Conservation (phyloP, 2,329 filamentous ascomycete species). For the Blumeriella jaapii region DNA sequence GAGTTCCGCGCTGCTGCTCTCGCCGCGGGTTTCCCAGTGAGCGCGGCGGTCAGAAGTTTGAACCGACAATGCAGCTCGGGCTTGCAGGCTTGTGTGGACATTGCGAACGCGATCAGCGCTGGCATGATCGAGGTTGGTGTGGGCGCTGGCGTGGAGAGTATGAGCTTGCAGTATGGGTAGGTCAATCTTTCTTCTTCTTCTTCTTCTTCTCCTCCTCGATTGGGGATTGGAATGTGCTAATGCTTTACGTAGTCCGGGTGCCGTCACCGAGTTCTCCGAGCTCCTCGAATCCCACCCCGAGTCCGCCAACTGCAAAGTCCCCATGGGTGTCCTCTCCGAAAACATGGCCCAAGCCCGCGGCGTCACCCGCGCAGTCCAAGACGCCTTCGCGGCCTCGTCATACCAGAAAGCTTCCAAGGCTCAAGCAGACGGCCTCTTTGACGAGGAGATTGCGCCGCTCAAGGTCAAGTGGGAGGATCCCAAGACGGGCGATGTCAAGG, state of each 20-base stretch:
- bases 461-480: slow-evolving; percentile 82
- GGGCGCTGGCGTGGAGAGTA: slow-evolving; percentile 92
- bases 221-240: neutral
- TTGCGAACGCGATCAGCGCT: slow-evolving; percentile 80
- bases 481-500: slow-evolving; percentile 77
- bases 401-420: slow-evolving; percentile 85
- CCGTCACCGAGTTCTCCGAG: slow-evolving; percentile 88
- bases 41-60: slow-evolving; percentile 71
- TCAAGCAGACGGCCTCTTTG: slow-evolving; percentile 80
- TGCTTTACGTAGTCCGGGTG: slow-evolving; percentile 46
- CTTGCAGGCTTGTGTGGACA: slow-evolving; percentile 83
- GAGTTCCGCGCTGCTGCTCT: slow-evolving; percentile 91
- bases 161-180: slow-evolving; percentile 84
- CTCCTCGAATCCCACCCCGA: slow-evolving; percentile 71
- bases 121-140: slow-evolving; percentile 96
- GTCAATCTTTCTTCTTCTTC: slow-evolving; percentile 21
- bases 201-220: too few species aligned
- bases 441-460: slow-evolving; percentile 81
- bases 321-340: slow-evolving; percentile 91
- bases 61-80: slow-evolving; percentile 94
- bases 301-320: slow-evolving; percentile 90
- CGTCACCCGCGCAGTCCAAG: slow-evolving; percentile 63
- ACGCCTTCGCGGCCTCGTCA: slow-evolving; percentile 85
- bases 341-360: slow-evolving; percentile 82
- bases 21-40: slow-evolving; percentile 81